phyloP scores from a whole-genome alignment of 2,329 filamentous ascomycete genomes.

The Cercospora sp. region DNA sequence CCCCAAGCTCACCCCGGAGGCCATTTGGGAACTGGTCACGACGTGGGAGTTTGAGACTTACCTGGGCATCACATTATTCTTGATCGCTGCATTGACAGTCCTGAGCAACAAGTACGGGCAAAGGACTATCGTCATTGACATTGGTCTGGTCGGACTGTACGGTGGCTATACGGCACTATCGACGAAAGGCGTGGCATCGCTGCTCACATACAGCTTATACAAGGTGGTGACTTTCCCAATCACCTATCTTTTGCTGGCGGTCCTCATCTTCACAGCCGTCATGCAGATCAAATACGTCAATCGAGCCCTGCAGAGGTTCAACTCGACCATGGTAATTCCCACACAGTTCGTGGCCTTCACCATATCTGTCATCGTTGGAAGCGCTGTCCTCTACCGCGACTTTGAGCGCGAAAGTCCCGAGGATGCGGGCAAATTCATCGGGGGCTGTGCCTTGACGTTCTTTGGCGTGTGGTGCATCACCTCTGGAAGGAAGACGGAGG shows the following conservation, averaged over 20 bases:
- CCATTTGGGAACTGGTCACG: constrained; percentile 87
- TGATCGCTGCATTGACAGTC: constrained; percentile 79
- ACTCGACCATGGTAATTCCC: constrained; percentile 96
- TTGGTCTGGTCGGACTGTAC: constrained; percentile 90
- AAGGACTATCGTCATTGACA: constrained; percentile 83
- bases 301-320: constrained; percentile 83
- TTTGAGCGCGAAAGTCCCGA: constrained; percentile 78
- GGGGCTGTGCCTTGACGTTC: constrained; percentile 89
- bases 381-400: constrained; percentile 88
- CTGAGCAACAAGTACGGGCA: constrained; percentile 81
- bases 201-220: constrained; percentile 88
- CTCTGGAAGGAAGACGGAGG: constrained; percentile 66
- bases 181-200: constrained; percentile 93
- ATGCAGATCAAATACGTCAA: constrained; percentile 99
- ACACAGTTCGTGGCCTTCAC: constrained; percentile 98
- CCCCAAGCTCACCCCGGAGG: constrained; percentile 83
- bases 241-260: constrained; percentile 78
- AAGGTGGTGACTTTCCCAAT: constrained; percentile 87
- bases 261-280: constrained; percentile 80
- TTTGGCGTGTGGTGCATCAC: constrained; percentile 97
- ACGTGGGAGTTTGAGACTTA: constrained; percentile 90
- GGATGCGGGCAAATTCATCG: constrained; percentile 80
- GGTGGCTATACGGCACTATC: constrained; percentile 97
- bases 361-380: constrained; percentile 89
- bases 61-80: constrained; percentile 68